phyloP scores from a whole-genome alignment of 23 red algal species.

The Gracilaria vermiculophylla region DNA sequence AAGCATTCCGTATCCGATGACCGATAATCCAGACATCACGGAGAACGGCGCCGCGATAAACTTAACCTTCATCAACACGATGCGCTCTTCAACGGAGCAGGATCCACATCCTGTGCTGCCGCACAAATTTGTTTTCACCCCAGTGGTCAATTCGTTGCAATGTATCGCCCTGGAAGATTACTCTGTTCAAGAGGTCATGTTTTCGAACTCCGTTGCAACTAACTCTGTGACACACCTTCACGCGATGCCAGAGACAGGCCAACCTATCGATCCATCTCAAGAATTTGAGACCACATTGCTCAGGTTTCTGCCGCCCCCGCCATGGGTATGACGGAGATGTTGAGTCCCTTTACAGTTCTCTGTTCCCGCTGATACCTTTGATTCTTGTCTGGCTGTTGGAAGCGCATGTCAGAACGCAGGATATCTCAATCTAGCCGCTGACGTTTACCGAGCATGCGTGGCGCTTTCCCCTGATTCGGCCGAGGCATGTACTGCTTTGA shows the following conservation, averaged over 20 bases:
- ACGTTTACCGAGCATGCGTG: conserved; percentile 55
- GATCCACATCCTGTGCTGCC: neutral
- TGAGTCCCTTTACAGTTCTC: no score
- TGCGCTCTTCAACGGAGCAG: neutral
- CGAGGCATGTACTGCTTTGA: conserved; percentile 22
- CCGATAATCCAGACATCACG: neutral
- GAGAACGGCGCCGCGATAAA: neutral
- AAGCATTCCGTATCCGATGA: neutral
- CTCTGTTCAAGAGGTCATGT: neutral
- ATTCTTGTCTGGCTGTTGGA: conserved; percentile 30
- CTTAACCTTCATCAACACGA: neutral
- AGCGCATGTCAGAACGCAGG: conserved; percentile 26
- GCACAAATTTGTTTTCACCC: neutral
- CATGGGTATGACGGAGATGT: no score
- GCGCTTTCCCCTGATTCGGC: conserved; percentile 30
- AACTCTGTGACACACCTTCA: no score
- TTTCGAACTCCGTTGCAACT: no score
- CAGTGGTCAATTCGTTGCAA: neutral
- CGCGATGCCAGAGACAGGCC: no score
- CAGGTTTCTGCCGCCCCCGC: no score
- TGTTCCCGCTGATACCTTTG: conserved; percentile 41
- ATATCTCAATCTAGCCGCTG: conserved; percentile 10
- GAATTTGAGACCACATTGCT: conserved; percentile 36
- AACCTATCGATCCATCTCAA: conserved; percentile 15
- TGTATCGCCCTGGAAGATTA: neutral